phyloP scores from a whole-genome alignment of 208 protist genomes.

The Blastocrithidia nonstop region DNA sequence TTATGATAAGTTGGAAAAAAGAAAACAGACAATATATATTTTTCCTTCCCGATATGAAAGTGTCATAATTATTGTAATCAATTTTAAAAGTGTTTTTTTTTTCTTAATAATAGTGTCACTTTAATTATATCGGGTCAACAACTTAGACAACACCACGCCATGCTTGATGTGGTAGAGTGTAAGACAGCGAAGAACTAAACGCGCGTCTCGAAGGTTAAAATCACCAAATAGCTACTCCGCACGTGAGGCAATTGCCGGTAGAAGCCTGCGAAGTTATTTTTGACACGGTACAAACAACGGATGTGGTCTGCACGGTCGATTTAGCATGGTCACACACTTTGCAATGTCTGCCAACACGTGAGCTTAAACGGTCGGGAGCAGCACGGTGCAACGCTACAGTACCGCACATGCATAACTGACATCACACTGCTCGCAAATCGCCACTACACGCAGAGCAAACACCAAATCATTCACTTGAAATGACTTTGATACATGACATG shows the following conservation, averaged over 20 bases:
- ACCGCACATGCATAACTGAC: constrained; percentile 30
- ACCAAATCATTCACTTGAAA: constrained; percentile 59
- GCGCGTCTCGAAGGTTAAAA: constrained; percentile 57
- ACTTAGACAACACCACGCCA: too few relatives aligned
- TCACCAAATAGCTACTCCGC: constrained; percentile 38
- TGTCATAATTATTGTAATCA: too few relatives aligned
- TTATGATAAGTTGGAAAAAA: not conserved
- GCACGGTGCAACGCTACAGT: constrained; percentile 21
- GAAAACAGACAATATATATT: not conserved
- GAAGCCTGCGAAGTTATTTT: constrained; percentile 32
- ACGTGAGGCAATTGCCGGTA: constrained; percentile 38
- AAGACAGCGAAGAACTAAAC: constrained; percentile 62
- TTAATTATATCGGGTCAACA: too few relatives aligned
- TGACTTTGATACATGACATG: too few relatives aligned
- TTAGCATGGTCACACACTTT: constrained; percentile 63
- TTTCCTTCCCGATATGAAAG: not conserved
- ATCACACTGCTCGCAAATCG: constrained; percentile 26
- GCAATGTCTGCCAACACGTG: constrained; percentile 36
- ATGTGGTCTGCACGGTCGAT: constrained; percentile 16
- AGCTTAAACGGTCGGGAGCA: constrained; percentile 20
- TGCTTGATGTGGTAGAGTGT: constrained; percentile 54
- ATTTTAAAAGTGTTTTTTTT: too few relatives aligned
- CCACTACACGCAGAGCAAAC: constrained; percentile 47
- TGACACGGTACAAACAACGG: constrained; percentile 22
- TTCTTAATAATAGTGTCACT: too few relatives aligned